Evolutionary conservation across 768 basidiomycete species (phyloP), one percentile per base, ranked within the genome.

Genomic region (Hericium erinaceus): DNA sequence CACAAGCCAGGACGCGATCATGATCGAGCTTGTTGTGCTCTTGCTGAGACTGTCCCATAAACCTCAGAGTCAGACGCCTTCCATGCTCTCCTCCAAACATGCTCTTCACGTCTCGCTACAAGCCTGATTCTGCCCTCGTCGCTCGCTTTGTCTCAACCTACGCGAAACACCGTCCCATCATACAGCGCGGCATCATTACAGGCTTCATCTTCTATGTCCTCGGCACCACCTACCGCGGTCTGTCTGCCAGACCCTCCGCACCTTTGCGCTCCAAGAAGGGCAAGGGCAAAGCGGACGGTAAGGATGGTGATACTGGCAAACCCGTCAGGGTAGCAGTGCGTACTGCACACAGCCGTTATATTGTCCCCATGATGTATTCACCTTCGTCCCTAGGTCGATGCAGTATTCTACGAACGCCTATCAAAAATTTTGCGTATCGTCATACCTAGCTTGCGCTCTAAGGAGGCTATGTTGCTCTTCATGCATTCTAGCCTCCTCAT

Each of bases 401-500:
- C 89, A 2, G 68, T 91, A 18, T 98, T 98, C 74, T 95, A 93
- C 66, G 79, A 84, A 60, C 82, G 92, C 9, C 78, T 99, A 18
- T 77, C 80, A 22, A 72, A 72, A 33, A 85, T 99, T 52, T 75
- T 97, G 39, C 79, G 83, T 18, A 97, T 98, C 52, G 89, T 95
- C 20, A 92, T 98, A 56, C 95, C 95, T 3, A 79, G 86, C 46
- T 69, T 92, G 56, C 82, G 82, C 46, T 92, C 89, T 8, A 91
- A 92, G 63, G 95, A 98, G 70, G 92, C 93, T 0, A 72, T 89
- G 55, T 80, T 98, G 52, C 79, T 99, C 15, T 72, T 84, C 48
- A 87, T 92, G 78, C 95, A 98, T 71, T 91, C 93, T 13, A 83
- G 85, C 65, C 77, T 99, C 57, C 80, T 99, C 55, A 77, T 98